Evolutionary conservation across 768 basidiomycete species (phyloP), one percentile per base, ranked within the genome.

Genomic region (Lactarius deliciosus): DNA sequence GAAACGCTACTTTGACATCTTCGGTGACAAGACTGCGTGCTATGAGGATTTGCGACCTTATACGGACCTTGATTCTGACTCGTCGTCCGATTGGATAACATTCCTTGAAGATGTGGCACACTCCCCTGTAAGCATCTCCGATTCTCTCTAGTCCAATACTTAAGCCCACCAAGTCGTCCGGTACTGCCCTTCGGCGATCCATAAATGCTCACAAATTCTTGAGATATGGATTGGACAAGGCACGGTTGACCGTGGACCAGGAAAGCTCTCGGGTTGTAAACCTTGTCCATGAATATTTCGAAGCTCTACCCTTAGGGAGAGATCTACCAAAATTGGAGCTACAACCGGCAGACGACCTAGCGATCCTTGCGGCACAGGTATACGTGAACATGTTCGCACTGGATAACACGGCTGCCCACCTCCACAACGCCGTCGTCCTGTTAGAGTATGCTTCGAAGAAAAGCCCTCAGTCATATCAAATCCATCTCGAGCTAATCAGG

Each of bases 301-400:
- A 85, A 4, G 88, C 83, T 20, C 81, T 96, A 34, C 79, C 83
- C 22, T 78, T 94, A 2, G 93, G 93, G 56, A 77, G 79, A 50
- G 78, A 83, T 60, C 80, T 96, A 22, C 85, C 88, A 9, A 74
- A 80, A 5, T 90, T 92, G 0, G 95, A 96, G 71, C 80, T 95
- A 30, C 95, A 96, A 73, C 91, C 89, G 20, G 90, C 86, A 1
- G 95, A 97, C 71, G 95, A 96, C 72, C 82, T 96, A 38, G 87
- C 83, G 30, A 80, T 96, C 32, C 79, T 97, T 25, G 86, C 90
- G 7, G 88, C 82, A 2, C 89, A 89, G 71, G 83, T 83, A 2
- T 81, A 86, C 61, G 82, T 94, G 55, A 85, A 78, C 73, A 74
- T 86, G 25, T 92, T 90, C 88, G 79, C 76, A 47, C 74, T 86